These are phyloP conservation scores for Choiromyces venosus DNA, from an alignment of 495 filamentous ascomycete species.

Conservation along the genomic window DNA sequence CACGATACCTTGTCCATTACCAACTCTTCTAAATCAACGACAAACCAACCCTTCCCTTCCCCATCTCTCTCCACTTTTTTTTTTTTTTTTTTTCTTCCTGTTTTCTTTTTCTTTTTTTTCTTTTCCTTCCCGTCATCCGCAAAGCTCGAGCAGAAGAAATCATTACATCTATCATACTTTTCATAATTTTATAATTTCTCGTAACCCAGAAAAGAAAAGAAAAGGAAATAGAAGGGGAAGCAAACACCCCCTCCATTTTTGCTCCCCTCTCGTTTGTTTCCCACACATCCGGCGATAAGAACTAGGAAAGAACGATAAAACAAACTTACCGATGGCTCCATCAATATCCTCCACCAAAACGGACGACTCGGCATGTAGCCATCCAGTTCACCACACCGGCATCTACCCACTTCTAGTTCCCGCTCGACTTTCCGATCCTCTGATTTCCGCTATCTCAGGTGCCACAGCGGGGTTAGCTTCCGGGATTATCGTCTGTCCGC, in stretches of 20 bases:
- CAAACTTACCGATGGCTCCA: neutral
- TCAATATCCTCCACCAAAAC: neutral
- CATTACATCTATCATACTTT: neutral
- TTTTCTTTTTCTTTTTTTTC: neutral
- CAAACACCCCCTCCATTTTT: neutral
- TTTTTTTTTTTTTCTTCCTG: neutral
- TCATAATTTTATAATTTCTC: neutral
- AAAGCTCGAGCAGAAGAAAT: neutral
- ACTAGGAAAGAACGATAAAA: neutral
- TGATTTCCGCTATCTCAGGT: constrained; percentile 66
- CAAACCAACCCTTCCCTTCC: neutral
- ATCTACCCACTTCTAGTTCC: constrained; percentile 34
- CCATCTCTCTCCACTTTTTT: neutral
- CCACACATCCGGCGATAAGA: neutral
- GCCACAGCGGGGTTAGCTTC: constrained; percentile 84
- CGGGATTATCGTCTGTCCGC: constrained; percentile 89
- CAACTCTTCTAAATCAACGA: neutral
- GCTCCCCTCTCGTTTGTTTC: neutral
- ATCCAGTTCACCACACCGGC: constrained; percentile 19
- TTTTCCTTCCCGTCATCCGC: neutral
- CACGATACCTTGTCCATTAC: neutral
- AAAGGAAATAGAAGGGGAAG: neutral
- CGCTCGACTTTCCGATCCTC: constrained; percentile 27
- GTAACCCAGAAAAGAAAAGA: neutral
- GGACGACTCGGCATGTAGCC: neutral